Percentiles rank a stretch among this genome's conserved stretches.
Evolutionary conservation across 2,329 filamentous ascomycete species (phyloP).

Genomic region (Cladosporium sp.): DNA sequence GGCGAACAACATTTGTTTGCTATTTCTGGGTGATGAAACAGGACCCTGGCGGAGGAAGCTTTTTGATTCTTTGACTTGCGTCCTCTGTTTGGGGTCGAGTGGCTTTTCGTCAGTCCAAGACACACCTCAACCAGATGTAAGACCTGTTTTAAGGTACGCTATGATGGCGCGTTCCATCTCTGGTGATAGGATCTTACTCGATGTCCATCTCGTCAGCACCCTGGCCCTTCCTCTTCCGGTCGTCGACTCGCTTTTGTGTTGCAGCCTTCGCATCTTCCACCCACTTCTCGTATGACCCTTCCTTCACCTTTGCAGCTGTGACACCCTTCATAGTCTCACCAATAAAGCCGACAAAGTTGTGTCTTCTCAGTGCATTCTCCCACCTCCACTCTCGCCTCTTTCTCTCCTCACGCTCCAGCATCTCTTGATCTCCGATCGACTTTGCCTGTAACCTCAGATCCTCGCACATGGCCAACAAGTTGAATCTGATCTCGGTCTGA

Average conservation of each 20-base stretch:
- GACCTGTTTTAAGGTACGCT: not conserved
- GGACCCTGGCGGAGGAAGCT: too few species aligned
- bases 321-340: constrained; percentile 87
- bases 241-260: constrained; percentile 48
- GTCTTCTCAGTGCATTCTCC: constrained; percentile 85
- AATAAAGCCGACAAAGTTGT: constrained; percentile 96
- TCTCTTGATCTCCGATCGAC: constrained; percentile 77
- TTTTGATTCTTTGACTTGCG: too few species aligned
- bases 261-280: constrained; percentile 62
- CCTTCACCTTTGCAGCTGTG: constrained; percentile 65
- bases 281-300: constrained; percentile 68
- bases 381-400: constrained; percentile 87
- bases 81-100: too few species aligned
- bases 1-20: too few species aligned
- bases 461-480: constrained; percentile 85
- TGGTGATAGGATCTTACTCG: constrained; percentile 17
- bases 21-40: too few species aligned
- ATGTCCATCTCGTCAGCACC: constrained; percentile 38
- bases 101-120: not conserved
- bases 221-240: constrained; percentile 38
- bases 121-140: not conserved
- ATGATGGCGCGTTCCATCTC: not conserved
- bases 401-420: constrained; percentile 71
- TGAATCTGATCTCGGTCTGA: constrained; percentile 85
- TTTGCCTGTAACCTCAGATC: constrained; percentile 73